A percentile compares a stretch with the other conserved stretches of the same genome.
phyloP scores from a whole-genome alignment of 208 protist species.

The Leishmania martiniquensis region DNA sequence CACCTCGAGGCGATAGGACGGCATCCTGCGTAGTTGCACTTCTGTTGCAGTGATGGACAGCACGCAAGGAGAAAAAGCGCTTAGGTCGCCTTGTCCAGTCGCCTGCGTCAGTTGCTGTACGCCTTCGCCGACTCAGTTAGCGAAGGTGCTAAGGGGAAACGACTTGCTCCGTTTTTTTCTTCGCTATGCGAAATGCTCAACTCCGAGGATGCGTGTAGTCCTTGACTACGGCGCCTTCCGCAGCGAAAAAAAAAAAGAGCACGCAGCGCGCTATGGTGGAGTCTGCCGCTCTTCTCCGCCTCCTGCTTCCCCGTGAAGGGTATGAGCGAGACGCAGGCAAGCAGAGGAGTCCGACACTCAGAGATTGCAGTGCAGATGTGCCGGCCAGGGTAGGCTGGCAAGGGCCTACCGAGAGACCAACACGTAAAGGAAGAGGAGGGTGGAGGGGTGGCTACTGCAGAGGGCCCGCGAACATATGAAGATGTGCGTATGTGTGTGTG shows the following conservation, averaged over 20 bases:
- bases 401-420: neutral
- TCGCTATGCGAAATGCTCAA: neutral
- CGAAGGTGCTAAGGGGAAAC: neutral
- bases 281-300: neutral
- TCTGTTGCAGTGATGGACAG: neutral
- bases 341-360: neutral
- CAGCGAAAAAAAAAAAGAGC: neutral
- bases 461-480: neutral
- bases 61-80: neutral
- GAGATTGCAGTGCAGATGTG: neutral
- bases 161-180: neutral
- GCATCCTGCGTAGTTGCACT: neutral
- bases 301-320: neutral
- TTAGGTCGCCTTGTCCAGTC: too few species aligned
- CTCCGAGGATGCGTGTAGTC: neutral
- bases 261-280: neutral
- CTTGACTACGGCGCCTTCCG: neutral
- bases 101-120: neutral
- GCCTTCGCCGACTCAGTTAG: neutral
- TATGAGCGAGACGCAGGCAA: neutral
- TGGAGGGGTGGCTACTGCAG: neutral
- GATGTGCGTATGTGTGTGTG: neutral
- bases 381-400: neutral
- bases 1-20: conserved; percentile 73
- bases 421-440: neutral